Conservation (phyloP, 495 filamentous ascomycete genomes). For the Talaromyces liani region DNA sequence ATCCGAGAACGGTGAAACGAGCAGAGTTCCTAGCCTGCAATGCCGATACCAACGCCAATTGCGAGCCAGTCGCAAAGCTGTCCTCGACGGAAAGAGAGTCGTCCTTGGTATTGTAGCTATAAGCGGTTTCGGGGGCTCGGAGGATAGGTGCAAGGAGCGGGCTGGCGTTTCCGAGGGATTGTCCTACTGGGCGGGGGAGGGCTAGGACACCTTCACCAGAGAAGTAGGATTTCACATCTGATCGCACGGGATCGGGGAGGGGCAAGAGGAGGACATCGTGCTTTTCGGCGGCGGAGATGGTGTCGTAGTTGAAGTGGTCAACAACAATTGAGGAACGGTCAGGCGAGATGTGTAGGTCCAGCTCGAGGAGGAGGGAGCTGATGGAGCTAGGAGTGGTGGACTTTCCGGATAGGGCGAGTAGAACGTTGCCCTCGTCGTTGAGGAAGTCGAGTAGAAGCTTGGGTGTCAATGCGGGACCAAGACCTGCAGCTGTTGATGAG, state of each 20-base stretch:
- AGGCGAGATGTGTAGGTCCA: slow-evolving; percentile 83
- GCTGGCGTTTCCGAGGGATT: slow-evolving; percentile 67
- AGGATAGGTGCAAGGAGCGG: slow-evolving; percentile 74
- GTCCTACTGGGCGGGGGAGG: slow-evolving; percentile 71
- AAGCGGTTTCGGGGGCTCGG: slow-evolving; percentile 72
- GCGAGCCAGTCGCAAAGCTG: slow-evolving; percentile 72
- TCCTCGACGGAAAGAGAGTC: slow-evolving; percentile 67
- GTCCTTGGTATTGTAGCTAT: slow-evolving; percentile 92
- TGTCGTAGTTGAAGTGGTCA: slow-evolving; percentile 94
- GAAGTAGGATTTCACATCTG: slow-evolving; percentile 76
- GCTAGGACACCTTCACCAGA: slow-evolving; percentile 63
- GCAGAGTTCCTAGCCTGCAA: slow-evolving; percentile 92
- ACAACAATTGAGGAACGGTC: slow-evolving; percentile 78
- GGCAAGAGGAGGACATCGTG: slow-evolving; percentile 84
- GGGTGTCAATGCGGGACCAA: slow-evolving; percentile 81
- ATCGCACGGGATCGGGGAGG: slow-evolving; percentile 49
- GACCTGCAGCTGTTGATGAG: slow-evolving; percentile 39
- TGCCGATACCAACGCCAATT: slow-evolving; percentile 72
- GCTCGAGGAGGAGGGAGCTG: slow-evolving; percentile 77
- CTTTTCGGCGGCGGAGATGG: slow-evolving; percentile 61
- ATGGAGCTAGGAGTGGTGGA: slow-evolving; percentile 66
- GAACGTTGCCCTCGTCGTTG: slow-evolving; percentile 84
- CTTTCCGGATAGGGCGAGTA: slow-evolving; percentile 76
- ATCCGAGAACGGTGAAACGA: slow-evolving; percentile 79
- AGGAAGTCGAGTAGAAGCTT: slow-evolving; percentile 84